Evolutionary conservation across 805 yeast species (phyloP).

Genomic region (Scheffersomyces coipomensis): DNA sequence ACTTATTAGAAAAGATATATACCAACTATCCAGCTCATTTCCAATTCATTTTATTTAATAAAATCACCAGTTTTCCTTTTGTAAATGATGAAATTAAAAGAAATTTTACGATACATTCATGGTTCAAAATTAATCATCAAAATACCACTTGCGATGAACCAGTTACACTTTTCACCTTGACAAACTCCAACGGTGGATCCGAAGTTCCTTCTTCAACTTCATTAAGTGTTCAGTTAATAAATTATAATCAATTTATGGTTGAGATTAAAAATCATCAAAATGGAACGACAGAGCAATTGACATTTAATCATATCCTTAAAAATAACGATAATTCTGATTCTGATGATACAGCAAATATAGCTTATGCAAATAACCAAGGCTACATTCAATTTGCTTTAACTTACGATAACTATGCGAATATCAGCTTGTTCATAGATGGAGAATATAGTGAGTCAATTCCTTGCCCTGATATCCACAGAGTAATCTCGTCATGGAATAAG

Average conservation of each 20-base stretch:
- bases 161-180: conserved; percentile 22
- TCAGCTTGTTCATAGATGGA: conserved; percentile 50
- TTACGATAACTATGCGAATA: conserved; percentile 33
- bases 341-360: not conserved
- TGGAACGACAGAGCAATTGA: conserved; percentile 25
- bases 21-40: conserved; percentile 24
- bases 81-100: conserved; percentile 10
- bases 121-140: conserved; percentile 33
- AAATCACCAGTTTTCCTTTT: conserved; percentile 10
- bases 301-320: conserved; percentile 31
- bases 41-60: conserved; percentile 25
- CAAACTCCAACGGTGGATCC: conserved; percentile 19
- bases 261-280: conserved; percentile 22
- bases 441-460: conserved; percentile 45
- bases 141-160: conserved; percentile 10
- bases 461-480: conserved; percentile 28
- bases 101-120: conserved; percentile 35
- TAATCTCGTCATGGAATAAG: conserved; percentile 32
- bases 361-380: conserved; percentile 15
- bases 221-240: conserved; percentile 26
- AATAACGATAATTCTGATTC: conserved; percentile 1
- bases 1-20: conserved; percentile 20
- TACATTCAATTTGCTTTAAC: conserved; percentile 30
- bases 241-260: conserved; percentile 28
- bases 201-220: conserved; percentile 11